Conservation (phyloP, 768 basidiomycete species). For the Tremella yokohamensis region DNA sequence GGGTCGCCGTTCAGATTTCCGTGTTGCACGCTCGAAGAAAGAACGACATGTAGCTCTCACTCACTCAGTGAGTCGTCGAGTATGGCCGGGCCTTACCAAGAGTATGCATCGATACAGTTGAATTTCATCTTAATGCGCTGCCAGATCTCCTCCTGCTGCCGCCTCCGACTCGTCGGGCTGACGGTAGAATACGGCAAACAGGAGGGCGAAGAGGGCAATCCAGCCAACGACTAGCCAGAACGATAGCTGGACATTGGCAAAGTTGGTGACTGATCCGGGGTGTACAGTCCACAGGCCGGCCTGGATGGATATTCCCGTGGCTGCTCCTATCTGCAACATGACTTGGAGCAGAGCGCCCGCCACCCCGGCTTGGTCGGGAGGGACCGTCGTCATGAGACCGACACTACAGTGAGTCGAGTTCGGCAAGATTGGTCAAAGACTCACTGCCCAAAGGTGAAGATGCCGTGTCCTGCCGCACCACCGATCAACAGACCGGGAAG, state of each 20-base stretch:
- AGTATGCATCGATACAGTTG: too few species aligned
- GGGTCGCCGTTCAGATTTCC: too few species aligned
- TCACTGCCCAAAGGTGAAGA: conserved; percentile 17
- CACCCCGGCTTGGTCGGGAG: conserved; percentile 27
- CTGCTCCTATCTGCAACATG: conserved; percentile 25
- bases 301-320: conserved; percentile 59
- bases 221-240: conserved; percentile 35
- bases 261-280: conserved; percentile 18
- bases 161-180: neutral
- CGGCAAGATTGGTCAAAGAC: neutral
- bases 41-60: too few species aligned
- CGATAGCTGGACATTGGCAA: conserved; percentile 20
- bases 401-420: conserved; percentile 12
- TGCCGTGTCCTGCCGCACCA: conserved; percentile 11
- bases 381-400: conserved; percentile 24
- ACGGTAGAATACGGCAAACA: conserved; percentile 26
- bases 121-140: too few species aligned
- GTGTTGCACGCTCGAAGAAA: too few species aligned
- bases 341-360: conserved; percentile 32
- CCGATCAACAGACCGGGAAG: conserved; percentile 25
- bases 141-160: too few species aligned
- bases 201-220: conserved; percentile 17
- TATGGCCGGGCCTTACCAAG: too few species aligned
- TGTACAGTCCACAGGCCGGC: conserved; percentile 24
- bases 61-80: too few species aligned